These are phyloP conservation scores for Fagus crenata DNA, from an alignment of 306 rosid genomes.

Conservation along the genomic window DNA sequence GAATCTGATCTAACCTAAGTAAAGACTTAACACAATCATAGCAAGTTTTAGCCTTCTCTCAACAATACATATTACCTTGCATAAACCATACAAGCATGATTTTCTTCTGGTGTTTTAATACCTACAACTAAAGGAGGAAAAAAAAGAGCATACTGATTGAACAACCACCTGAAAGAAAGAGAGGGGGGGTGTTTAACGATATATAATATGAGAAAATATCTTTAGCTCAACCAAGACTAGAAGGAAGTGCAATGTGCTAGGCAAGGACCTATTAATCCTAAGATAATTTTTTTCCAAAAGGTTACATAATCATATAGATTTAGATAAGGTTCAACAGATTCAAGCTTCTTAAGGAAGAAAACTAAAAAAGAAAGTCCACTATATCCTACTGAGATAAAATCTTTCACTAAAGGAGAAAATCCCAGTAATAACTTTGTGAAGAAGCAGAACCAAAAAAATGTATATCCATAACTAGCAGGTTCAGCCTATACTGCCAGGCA, in stretches of 20 bases:
- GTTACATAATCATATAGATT: too few relatives aligned
- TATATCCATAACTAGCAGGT: neutral
- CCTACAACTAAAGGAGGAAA: too few relatives aligned
- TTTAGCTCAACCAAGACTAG: neutral
- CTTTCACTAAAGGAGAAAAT: neutral
- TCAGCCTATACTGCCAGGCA: neutral
- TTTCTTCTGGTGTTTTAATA: neutral
- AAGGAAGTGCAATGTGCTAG: neutral
- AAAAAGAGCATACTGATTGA: neutral
- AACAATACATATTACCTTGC: neutral
- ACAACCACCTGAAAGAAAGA: neutral
- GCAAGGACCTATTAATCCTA: neutral
- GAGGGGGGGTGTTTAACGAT: neutral
- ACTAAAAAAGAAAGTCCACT: constrained; percentile 8
- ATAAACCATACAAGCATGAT: neutral
- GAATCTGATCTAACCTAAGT: neutral
- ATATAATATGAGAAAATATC: too few relatives aligned
- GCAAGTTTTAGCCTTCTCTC: neutral
- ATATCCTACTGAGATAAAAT: neutral
- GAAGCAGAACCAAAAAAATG: neutral
- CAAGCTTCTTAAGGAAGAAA: constrained; percentile 10
- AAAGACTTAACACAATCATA: too few relatives aligned
- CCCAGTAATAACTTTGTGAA: neutral
- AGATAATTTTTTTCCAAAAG: too few relatives aligned
- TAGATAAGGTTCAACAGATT: neutral